These are phyloP conservation scores for Colletotrichum chrysophilum DNA, from an alignment of 2,329 filamentous ascomycete genomes.

Conservation along the genomic window DNA sequence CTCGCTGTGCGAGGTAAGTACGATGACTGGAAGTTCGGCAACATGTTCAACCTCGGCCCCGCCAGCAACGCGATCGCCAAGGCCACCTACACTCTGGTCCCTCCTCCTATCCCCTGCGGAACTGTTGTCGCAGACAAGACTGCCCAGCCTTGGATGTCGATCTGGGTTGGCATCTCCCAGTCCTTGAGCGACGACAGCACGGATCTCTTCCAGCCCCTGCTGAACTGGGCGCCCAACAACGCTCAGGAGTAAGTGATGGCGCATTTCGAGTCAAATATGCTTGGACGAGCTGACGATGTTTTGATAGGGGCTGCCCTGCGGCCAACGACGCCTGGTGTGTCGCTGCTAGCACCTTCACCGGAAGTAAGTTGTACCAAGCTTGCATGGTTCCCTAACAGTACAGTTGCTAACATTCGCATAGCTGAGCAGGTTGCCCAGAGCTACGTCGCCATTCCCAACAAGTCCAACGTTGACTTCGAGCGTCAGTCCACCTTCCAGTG, in stretches of 20 bases:
- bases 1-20: slow-evolving; percentile 3
- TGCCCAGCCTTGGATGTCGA: slow-evolving; percentile 1
- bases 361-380: neutral
- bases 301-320: neutral
- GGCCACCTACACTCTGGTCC: neutral
- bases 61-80: neutral
- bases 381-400: fast-evolving
- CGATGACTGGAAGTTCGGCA: slow-evolving; percentile 5
- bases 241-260: neutral
- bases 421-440: neutral
- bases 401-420: neutral
- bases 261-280: fast-evolving
- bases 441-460: neutral
- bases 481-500: fast-evolving
- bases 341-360: neutral
- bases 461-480: neutral
- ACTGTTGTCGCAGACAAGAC: neutral
- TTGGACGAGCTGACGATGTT: neutral
- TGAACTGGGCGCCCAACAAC: neutral
- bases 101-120: neutral
- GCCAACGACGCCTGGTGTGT: neutral
- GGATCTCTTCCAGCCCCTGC: neutral
- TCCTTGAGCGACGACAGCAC: neutral
- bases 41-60: neutral
- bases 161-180: slow-evolving; percentile 6